Conservation (phyloP, 306 rosid genomes). For the Malus sieversii region DNA sequence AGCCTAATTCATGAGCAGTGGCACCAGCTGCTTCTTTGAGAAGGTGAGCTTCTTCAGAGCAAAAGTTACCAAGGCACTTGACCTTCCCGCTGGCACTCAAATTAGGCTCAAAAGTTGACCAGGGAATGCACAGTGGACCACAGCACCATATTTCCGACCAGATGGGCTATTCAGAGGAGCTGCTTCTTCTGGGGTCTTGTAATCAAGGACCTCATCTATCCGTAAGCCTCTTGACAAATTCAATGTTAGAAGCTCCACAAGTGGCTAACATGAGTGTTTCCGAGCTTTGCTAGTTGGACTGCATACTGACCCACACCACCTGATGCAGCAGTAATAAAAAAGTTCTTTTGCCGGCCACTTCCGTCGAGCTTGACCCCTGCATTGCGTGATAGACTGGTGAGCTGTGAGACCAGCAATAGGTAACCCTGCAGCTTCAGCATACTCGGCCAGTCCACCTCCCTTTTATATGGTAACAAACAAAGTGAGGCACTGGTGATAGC, state of each 20-base stretch:
- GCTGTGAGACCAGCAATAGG: conserved; percentile 56
- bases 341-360: conserved; percentile 30
- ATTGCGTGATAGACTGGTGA: conserved; percentile 43
- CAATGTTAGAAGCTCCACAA: conserved; percentile 56
- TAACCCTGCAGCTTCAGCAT: conserved; percentile 37
- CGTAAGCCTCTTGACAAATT: conserved; percentile 52
- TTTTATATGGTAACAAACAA: neutral
- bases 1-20: conserved; percentile 18
- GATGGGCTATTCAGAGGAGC: conserved; percentile 58
- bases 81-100: conserved; percentile 42
- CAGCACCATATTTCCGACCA: conserved; percentile 52
- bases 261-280: conserved; percentile 68
- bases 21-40: conserved; percentile 51
- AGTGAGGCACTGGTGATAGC: neutral
- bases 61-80: conserved; percentile 19
- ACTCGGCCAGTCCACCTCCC: conserved; percentile 72
- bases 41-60: conserved; percentile 53
- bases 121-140: conserved; percentile 43
- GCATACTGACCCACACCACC: conserved; percentile 80
- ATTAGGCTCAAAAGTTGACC: conserved; percentile 53
- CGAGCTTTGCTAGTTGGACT: conserved; percentile 70
- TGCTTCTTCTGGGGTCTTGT: conserved; percentile 54
- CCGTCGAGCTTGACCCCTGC: conserved; percentile 45
- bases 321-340: conserved; percentile 66
- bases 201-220: conserved; percentile 71